Evolutionary conservation across 495 filamentous ascomycete species (phyloP).

Genomic region (Penicillium goetzii): DNA sequence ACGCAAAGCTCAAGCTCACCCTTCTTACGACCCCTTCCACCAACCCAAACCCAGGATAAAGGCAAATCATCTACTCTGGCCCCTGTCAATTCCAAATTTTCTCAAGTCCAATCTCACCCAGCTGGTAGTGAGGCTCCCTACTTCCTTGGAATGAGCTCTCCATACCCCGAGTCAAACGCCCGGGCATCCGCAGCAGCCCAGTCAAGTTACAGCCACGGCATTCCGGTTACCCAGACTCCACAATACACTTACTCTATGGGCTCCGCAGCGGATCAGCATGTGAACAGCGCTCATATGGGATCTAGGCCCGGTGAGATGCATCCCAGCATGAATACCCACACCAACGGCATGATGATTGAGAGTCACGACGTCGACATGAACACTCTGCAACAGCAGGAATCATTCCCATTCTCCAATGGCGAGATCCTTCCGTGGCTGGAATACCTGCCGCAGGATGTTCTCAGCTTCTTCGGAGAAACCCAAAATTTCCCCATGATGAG

Average conservation of each 20-base stretch:
- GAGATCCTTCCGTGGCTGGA: conserved; percentile 71
- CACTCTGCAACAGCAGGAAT: conserved; percentile 45
- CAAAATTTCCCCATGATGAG: conserved; percentile 44
- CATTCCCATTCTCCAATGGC: conserved; percentile 51
- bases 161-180: conserved; percentile 32
- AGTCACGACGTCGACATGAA: conserved; percentile 72
- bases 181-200: conserved; percentile 41
- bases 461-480: conserved; percentile 57
- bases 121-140: conserved; percentile 32
- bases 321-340: conserved; percentile 38
- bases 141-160: conserved; percentile 35
- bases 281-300: conserved; percentile 42
- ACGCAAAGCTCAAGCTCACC: conserved; percentile 29
- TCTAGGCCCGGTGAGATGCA: conserved; percentile 39
- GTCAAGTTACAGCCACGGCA: conserved; percentile 53
- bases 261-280: conserved; percentile 42
- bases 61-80: conserved; percentile 23
- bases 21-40: conserved; percentile 25
- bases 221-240: conserved; percentile 36
- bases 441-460: conserved; percentile 66
- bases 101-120: conserved; percentile 22
- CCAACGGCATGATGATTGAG: conserved; percentile 67
- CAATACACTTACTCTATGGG: conserved; percentile 34
- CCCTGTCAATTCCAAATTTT: conserved; percentile 27
- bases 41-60: conserved; percentile 23